Conservation (phyloP, 305 asterid species). For the Euphrasia arctica region DNA sequence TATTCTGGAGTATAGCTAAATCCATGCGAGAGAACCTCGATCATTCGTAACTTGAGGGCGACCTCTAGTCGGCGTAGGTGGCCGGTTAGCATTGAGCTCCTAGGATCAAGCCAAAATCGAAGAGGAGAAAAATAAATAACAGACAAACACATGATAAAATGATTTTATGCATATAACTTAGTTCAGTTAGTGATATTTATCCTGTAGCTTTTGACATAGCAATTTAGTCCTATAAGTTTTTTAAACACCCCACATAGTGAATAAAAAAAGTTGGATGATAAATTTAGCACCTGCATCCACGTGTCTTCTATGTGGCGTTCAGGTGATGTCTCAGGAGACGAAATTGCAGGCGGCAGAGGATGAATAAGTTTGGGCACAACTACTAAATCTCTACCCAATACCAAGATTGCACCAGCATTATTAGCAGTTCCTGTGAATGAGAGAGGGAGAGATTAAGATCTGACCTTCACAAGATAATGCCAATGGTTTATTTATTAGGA, state of each 20-base stretch:
- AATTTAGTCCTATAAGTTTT: too few species aligned
- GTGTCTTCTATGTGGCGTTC: conserved; percentile 89
- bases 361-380: conserved; percentile 96
- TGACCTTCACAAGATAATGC: conserved; percentile 8
- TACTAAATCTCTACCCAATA: conserved; percentile 96
- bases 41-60: conserved; percentile 91
- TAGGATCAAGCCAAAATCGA: conserved; percentile 25
- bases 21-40: conserved; percentile 92
- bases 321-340: conserved; percentile 92
- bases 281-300: conserved; percentile 89
- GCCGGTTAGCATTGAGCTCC: conserved; percentile 98
- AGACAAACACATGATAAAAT: too few species aligned
- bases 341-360: conserved; percentile 93
- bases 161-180: too few species aligned
- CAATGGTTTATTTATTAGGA: not conserved
- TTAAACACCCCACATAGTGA: not conserved
- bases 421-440: conserved; percentile 77
- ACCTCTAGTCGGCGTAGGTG: conserved; percentile 98
- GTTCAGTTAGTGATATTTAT: too few species aligned
- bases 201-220: too few species aligned
- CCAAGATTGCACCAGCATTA: conserved; percentile 98
- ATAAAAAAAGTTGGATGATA: conserved; percentile 17
- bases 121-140: not conserved
- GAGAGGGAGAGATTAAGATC: not conserved
- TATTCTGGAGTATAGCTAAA: conserved; percentile 44